Evolutionary conservation across 1,284 basidiomycete genomes (phyloP).

Genomic region (Cryptococcus sp.): DNA sequence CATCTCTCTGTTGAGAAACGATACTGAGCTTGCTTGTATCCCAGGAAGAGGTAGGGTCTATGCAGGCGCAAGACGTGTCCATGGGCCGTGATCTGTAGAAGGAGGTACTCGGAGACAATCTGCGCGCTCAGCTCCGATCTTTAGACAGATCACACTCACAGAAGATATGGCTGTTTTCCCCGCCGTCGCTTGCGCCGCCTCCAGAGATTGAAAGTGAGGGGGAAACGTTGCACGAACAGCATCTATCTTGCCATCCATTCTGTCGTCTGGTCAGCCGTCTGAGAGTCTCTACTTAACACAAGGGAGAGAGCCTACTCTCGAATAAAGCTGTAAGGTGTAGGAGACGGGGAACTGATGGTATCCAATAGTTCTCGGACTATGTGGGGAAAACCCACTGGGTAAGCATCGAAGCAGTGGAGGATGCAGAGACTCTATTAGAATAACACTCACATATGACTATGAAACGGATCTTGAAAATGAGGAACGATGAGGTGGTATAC

Average conservation of each 20-base stretch:
- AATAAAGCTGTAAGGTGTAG: constrained; percentile 1
- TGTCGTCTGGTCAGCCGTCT: neutral
- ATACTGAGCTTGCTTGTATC: constrained; percentile 1
- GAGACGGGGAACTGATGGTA: neutral
- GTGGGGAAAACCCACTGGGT: too few relatives aligned
- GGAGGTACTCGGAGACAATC: constrained; percentile 1
- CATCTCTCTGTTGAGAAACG: constrained; percentile 3
- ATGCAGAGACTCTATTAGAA: too few relatives aligned
- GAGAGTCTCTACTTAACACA: too few relatives aligned
- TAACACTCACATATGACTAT: constrained; percentile 5
- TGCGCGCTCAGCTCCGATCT: neutral
- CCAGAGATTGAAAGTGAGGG: neutral
- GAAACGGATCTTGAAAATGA: constrained; percentile 3
- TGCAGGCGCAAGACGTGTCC: constrained; percentile 2
- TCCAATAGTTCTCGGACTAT: constrained; percentile 2
- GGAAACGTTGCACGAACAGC: constrained; percentile 1
- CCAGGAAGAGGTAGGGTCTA: constrained; percentile 4
- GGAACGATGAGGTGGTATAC: constrained; percentile 5
- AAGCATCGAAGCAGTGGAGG: too few relatives aligned
- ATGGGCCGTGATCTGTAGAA: neutral
- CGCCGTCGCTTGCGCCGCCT: neutral
- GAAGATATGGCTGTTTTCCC: neutral
- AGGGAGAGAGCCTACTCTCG: neutral
- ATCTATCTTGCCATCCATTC: constrained; percentile 4
- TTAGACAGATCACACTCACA: neutral